These are phyloP conservation scores for Thuidium tamariscinum DNA, from an alignment of 225 moss, liverwort and hornwort genomes.

Conservation along the genomic window DNA sequence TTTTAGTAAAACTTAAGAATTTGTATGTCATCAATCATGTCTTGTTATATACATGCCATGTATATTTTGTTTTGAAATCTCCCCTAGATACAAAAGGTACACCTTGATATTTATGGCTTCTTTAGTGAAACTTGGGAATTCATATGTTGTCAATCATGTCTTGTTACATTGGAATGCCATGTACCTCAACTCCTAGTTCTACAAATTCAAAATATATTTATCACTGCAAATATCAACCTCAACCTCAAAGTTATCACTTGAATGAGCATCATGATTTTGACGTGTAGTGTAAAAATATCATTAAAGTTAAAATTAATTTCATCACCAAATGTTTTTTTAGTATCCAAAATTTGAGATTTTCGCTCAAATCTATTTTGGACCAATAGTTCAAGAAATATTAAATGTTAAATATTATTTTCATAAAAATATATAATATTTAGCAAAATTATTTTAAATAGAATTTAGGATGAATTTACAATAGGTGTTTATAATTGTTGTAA, in stretches of 20 bases:
- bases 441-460: neutral
- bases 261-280: neutral
- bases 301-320: neutral
- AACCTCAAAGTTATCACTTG: fast-evolving
- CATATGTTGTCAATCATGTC: neutral
- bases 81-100: too few species aligned
- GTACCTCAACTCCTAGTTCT: neutral
- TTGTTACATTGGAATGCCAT: neutral
- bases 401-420: too few species aligned
- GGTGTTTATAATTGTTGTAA: neutral
- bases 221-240: neutral
- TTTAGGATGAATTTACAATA: too few species aligned
- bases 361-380: neutral
- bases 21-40: neutral
- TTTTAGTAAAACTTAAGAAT: fast-evolving
- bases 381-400: neutral
- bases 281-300: neutral
- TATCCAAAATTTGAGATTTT: neutral
- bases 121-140: fast-evolving
- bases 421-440: neutral
- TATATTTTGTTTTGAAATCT: neutral
- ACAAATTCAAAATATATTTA: neutral
- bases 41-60: neutral
- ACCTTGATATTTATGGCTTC: neutral
- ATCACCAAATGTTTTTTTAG: neutral